Conservation (phyloP, 2,329 filamentous ascomycete genomes). For the Lachnellula hyalina region DNA sequence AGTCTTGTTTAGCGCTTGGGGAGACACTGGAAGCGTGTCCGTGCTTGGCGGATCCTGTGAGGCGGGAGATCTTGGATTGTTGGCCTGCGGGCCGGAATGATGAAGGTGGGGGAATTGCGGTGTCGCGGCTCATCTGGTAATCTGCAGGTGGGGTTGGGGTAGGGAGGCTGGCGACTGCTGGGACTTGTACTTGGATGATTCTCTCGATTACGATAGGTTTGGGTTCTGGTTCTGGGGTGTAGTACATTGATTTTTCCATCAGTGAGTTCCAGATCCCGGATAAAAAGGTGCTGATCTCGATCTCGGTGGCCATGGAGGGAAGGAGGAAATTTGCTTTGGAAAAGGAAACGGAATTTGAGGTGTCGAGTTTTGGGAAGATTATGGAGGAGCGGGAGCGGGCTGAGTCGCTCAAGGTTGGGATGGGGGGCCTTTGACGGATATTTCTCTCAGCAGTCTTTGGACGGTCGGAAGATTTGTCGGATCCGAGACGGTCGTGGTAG, state of each 20-base stretch:
- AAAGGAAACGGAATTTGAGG: conserved; percentile 34
- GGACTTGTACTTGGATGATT: conserved; percentile 5
- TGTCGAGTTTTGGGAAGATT: conserved; percentile 9
- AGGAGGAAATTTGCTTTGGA: conserved; percentile 52
- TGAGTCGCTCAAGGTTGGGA: background rate
- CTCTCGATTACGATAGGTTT: conserved; percentile 17
- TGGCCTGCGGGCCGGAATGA: conserved; percentile 7
- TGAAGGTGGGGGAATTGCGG: background rate
- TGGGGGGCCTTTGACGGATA: background rate
- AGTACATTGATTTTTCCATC: conserved; percentile 41
- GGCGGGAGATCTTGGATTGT: conserved; percentile 10
- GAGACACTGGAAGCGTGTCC: conserved; percentile 8
- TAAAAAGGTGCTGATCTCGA: conserved; percentile 50
- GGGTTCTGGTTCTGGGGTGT: conserved; percentile 36
- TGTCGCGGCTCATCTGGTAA: background rate
- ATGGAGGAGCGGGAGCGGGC: background rate
- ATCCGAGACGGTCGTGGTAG: background rate
- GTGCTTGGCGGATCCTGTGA: conserved; percentile 4
- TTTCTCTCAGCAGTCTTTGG: background rate
- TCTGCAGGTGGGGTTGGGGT: background rate
- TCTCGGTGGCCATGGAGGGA: conserved; percentile 47
- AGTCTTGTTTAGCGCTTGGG: conserved; percentile 6
- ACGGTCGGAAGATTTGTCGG: background rate
- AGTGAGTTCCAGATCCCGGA: conserved; percentile 47
- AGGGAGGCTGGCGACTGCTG: conserved; percentile 2